Conservation (phyloP, 2,329 filamentous ascomycete species). For the Rhynchosporium secalis region DNA sequence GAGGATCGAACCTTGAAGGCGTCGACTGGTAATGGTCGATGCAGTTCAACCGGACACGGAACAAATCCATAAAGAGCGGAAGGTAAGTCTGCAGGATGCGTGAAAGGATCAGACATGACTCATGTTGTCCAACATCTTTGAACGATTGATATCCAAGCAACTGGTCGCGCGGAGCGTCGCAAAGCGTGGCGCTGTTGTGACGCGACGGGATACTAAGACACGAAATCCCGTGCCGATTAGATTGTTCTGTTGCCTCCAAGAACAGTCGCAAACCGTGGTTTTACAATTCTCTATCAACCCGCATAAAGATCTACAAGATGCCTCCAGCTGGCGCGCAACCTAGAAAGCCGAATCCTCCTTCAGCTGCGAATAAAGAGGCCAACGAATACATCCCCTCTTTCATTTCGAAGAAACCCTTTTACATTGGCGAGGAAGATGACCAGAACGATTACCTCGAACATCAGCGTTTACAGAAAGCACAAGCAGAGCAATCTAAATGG, state of each 20-base stretch:
- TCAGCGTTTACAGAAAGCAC: slow-evolving; percentile 75
- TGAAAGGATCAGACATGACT: slow-evolving; percentile 2
- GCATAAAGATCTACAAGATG: slow-evolving; percentile 36
- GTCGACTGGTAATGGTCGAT: slow-evolving; percentile 89
- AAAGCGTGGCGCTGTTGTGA: background rate
- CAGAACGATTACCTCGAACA: slow-evolving; percentile 91
- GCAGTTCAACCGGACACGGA: slow-evolving; percentile 90
- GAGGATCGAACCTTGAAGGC: slow-evolving; percentile 78
- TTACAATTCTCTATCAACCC: background rate
- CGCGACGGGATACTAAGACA: slow-evolving; percentile 8
- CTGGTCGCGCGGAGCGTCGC: background rate
- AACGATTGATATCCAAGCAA: background rate
- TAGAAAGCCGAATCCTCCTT: slow-evolving; percentile 38
- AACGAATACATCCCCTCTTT: slow-evolving; percentile 99
- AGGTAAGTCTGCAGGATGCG: slow-evolving; percentile 14
- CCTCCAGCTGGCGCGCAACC: slow-evolving; percentile 43
- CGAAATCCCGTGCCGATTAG: slow-evolving; percentile 15
- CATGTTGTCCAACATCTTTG: slow-evolving; percentile 14
- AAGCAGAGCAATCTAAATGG: slow-evolving; percentile 74
- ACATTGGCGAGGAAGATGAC: slow-evolving; percentile 76
- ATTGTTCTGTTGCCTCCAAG: slow-evolving; percentile 10
- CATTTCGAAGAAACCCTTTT: slow-evolving; percentile 98
- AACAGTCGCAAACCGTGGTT: background rate
- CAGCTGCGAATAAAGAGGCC: slow-evolving; percentile 72
- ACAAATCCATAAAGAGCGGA: slow-evolving; percentile 60